A percentile compares a stretch with the other conserved stretches of the same genome.
Conservation (phyloP, 2,329 filamentous ascomycete species). For the Xylariaceae sp. region DNA sequence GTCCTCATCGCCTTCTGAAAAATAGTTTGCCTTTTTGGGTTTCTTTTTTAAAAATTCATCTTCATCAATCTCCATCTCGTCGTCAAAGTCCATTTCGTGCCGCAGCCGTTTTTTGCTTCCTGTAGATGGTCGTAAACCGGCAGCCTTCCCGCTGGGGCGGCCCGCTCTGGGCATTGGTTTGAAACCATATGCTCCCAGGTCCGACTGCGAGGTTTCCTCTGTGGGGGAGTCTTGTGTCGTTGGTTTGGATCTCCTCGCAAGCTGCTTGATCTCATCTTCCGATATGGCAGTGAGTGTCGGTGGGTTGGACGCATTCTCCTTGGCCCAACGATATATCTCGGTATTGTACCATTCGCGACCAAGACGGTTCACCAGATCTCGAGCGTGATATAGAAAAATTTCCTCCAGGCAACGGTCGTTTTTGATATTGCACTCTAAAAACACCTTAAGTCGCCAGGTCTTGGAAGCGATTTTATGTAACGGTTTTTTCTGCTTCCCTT, state of each 20-base stretch:
- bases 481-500: slow-evolving; percentile 31
- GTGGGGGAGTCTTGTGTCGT: background rate
- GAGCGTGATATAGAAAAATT: slow-evolving; percentile 44
- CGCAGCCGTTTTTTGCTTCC: slow-evolving; percentile 44
- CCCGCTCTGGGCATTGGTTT: slow-evolving; percentile 30
- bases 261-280: slow-evolving; percentile 26
- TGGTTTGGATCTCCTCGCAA: slow-evolving; percentile 29
- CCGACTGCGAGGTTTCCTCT: slow-evolving; percentile 20
- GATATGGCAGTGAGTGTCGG: slow-evolving; percentile 27
- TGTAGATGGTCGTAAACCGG: slow-evolving; percentile 41
- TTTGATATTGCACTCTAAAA: slow-evolving; percentile 40
- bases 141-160: slow-evolving; percentile 43
- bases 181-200: slow-evolving; percentile 18
- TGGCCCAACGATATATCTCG: slow-evolving; percentile 31
- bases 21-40: slow-evolving; percentile 26
- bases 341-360: slow-evolving; percentile 33
- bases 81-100: slow-evolving; percentile 32
- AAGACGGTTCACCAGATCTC: slow-evolving; percentile 33
- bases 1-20: slow-evolving; percentile 24
- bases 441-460: slow-evolving; percentile 32
- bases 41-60: slow-evolving; percentile 30
- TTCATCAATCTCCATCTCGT: slow-evolving; percentile 37
- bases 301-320: slow-evolving; percentile 28
- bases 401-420: slow-evolving; percentile 36
- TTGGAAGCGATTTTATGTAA: slow-evolving; percentile 28